Evolutionary conservation across 2,329 filamentous ascomycete species (phyloP).

Genomic region (Colletotrichum sansevieriae): DNA sequence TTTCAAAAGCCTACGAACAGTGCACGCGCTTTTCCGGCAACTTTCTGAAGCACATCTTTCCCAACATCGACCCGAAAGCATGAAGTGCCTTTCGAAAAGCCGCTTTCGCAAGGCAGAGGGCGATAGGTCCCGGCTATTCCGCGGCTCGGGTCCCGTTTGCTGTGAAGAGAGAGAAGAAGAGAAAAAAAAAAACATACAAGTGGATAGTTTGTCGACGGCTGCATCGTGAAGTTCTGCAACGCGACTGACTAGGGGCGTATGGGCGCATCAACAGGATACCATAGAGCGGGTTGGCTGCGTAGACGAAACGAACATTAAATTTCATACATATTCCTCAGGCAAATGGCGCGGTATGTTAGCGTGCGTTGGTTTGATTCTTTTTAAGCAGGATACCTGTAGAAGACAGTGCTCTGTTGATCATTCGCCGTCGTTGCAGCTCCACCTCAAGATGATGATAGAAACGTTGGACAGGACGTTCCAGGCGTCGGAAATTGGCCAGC

Average conservation of each 20-base stretch:
- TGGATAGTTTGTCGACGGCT: constrained; percentile 7
- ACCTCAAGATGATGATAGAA: constrained; percentile 7
- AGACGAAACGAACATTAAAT: constrained; percentile 13
- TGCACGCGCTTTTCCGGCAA: constrained; percentile 81
- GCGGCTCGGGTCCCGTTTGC: not conserved
- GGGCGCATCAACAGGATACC: constrained; percentile 21
- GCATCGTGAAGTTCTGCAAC: constrained; percentile 18
- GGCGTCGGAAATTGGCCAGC: constrained; percentile 2
- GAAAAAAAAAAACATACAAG: constrained; percentile 5
- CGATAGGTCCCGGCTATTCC: not conserved
- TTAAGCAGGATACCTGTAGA: constrained; percentile 17
- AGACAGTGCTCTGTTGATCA: not conserved
- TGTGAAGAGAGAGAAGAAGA: not conserved
- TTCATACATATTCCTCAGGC: constrained; percentile 6
- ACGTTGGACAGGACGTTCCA: not conserved
- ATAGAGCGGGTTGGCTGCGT: constrained; percentile 20
- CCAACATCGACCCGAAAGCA: constrained; percentile 47
- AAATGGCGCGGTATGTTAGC: constrained; percentile 29
- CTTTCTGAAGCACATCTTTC: constrained; percentile 75
- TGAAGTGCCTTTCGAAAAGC: not conserved
- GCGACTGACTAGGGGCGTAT: constrained; percentile 2
- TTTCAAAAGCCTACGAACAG: constrained; percentile 89
- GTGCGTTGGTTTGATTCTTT: constrained; percentile 31
- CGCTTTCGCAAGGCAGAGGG: not conserved
- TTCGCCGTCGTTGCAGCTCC: not conserved